phyloP scores from a whole-genome alignment of 257 asterid species.

The Marsdenia floribunda region DNA sequence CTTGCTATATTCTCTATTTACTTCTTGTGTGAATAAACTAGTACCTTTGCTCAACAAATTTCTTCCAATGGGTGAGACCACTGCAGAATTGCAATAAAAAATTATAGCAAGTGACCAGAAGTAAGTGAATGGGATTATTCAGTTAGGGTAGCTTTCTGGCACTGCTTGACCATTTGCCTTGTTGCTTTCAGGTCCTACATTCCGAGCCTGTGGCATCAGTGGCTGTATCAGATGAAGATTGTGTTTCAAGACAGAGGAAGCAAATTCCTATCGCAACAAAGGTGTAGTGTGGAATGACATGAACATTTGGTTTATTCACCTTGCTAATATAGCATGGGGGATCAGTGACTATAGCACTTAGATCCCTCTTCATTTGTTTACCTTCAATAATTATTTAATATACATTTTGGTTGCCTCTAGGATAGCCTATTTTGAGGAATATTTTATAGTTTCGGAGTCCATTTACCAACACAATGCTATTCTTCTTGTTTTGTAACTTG shows the following conservation, averaged over 20 bases:
- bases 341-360: neutral
- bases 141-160: neutral
- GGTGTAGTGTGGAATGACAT: conserved; percentile 7
- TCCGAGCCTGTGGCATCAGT: conserved; percentile 9
- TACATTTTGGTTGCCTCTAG: neutral
- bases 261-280: conserved; percentile 14
- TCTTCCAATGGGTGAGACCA: neutral
- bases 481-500: neutral
- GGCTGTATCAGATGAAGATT: conserved; percentile 34
- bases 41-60: neutral
- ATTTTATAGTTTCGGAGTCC: neutral
- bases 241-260: conserved; percentile 23
- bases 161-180: neutral
- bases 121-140: neutral
- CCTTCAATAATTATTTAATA: neutral
- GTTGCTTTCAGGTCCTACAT: conserved; percentile 5
- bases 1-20: neutral
- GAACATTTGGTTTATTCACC: neutral
- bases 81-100: too few species aligned
- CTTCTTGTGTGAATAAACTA: neutral
- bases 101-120: neutral
- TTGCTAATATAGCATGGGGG: neutral
- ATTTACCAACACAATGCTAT: neutral
- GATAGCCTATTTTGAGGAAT: neutral
- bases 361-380: neutral